Evolutionary conservation across 345 rosid genomes (phyloP).

Genomic region (Camelina sativa): DNA sequence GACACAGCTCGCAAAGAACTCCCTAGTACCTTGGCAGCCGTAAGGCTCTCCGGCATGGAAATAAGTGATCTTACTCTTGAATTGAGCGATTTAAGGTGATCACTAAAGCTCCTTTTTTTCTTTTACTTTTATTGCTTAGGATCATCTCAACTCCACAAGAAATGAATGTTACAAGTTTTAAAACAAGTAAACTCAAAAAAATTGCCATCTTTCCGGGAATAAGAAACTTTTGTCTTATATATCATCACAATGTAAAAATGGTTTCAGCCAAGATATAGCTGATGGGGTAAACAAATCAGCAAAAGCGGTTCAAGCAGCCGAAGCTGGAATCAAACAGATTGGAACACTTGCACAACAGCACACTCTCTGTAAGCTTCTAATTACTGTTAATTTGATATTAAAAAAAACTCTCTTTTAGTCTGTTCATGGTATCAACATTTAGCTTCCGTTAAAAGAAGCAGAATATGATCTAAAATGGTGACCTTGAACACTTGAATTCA

Average conservation of each 20-base stretch:
- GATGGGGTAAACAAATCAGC: slow-evolving; percentile 93
- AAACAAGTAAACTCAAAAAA: neutral
- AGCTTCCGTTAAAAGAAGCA: neutral
- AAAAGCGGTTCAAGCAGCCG: slow-evolving; percentile 87
- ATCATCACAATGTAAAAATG: slow-evolving; percentile 28
- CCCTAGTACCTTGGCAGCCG: slow-evolving; percentile 91
- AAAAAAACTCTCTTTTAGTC: neutral
- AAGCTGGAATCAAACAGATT: slow-evolving; percentile 82
- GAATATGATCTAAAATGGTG: neutral
- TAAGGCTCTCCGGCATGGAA: slow-evolving; percentile 97
- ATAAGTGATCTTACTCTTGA: slow-evolving; percentile 96
- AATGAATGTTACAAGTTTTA: neutral
- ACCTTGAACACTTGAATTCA: slow-evolving; percentile 41
- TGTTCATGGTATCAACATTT: neutral
- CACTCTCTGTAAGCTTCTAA: slow-evolving; percentile 62
- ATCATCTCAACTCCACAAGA: neutral
- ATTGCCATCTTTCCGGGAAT: neutral
- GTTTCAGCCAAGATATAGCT: slow-evolving; percentile 78
- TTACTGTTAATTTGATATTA: neutral
- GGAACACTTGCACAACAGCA: slow-evolving; percentile 82
- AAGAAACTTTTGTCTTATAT: neutral
- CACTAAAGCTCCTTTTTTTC: slow-evolving; percentile 20
- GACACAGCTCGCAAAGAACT: slow-evolving; percentile 93
- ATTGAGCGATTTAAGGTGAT: slow-evolving; percentile 85
- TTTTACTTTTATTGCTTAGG: neutral